phyloP scores from a whole-genome alignment of 768 basidiomycete genomes.

The Xerocomellus chrysenteron region DNA sequence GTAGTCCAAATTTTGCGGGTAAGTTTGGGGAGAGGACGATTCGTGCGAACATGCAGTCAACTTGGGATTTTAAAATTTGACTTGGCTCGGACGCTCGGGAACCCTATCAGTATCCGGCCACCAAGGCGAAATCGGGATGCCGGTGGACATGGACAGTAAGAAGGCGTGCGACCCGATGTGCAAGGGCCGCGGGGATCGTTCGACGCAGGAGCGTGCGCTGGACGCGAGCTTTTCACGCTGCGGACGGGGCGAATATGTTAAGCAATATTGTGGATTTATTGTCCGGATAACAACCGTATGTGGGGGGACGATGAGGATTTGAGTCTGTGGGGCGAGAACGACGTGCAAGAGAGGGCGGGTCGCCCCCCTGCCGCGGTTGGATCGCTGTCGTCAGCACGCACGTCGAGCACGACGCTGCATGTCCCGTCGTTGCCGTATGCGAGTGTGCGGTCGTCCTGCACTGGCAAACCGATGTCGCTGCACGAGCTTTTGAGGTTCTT shows the following conservation, averaged over 20 bases:
- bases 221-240: conserved; percentile 79
- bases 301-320: conserved; percentile 98
- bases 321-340: conserved; percentile 82
- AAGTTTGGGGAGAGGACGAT: conserved; percentile 84
- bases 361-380: not conserved
- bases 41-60: conserved; percentile 78
- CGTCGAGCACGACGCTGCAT: conserved; percentile 23
- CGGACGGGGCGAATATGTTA: conserved; percentile 72
- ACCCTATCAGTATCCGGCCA: conserved; percentile 62
- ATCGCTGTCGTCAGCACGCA: conserved; percentile 5
- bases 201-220: conserved; percentile 78
- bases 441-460: not conserved
- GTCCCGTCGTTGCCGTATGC: conserved; percentile 18
- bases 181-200: conserved; percentile 69
- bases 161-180: conserved; percentile 61
- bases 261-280: conserved; percentile 91
- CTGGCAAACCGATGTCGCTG: not conserved
- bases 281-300: conserved; percentile 73
- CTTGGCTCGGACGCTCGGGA: conserved; percentile 38
- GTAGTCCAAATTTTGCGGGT: conserved; percentile 63
- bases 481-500: conserved; percentile 53
- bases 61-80: conserved; percentile 78
- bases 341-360: conserved; percentile 37
- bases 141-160: conserved; percentile 91
- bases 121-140: conserved; percentile 97